Evolutionary conservation across 2,329 filamentous ascomycete species (phyloP).

Genomic region (Ascochyta fabae): DNA sequence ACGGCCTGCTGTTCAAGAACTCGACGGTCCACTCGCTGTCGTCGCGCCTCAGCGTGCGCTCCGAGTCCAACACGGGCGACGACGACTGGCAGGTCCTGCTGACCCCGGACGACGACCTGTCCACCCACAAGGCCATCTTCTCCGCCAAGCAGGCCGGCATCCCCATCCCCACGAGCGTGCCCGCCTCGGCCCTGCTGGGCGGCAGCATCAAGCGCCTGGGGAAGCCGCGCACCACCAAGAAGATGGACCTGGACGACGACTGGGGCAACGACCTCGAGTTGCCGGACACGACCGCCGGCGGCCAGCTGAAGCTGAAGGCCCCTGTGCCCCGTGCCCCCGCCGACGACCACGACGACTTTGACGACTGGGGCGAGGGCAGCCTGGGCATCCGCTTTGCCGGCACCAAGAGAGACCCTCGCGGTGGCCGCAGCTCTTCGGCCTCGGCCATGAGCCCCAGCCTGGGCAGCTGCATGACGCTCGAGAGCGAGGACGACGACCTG

Average conservation of each 20-base stretch:
- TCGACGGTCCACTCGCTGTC: constrained; percentile 77
- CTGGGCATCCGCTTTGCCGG: constrained; percentile 89
- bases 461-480: constrained; percentile 85
- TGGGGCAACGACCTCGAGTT: constrained; percentile 60
- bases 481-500: constrained; percentile 92
- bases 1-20: constrained; percentile 74
- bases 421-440: constrained; percentile 82
- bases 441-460: constrained; percentile 92
- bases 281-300: constrained; percentile 41
- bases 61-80: constrained; percentile 76
- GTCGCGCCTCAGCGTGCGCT: constrained; percentile 82
- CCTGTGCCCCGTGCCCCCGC: constrained; percentile 53
- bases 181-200: constrained; percentile 85
- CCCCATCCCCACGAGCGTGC: constrained; percentile 84
- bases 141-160: constrained; percentile 88
- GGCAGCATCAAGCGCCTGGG: constrained; percentile 93
- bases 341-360: constrained; percentile 79
- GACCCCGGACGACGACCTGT: constrained; percentile 82
- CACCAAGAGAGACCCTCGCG: constrained; percentile 75
- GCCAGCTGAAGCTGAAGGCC: constrained; percentile 51
- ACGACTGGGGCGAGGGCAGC: constrained; percentile 92
- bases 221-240: constrained; percentile 54
- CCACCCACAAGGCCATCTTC: constrained; percentile 79
- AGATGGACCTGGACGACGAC: constrained; percentile 56
- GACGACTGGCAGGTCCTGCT: constrained; percentile 89